phyloP scores from a whole-genome alignment of 179 eudicot species.

The Patellifolia procumbens region DNA sequence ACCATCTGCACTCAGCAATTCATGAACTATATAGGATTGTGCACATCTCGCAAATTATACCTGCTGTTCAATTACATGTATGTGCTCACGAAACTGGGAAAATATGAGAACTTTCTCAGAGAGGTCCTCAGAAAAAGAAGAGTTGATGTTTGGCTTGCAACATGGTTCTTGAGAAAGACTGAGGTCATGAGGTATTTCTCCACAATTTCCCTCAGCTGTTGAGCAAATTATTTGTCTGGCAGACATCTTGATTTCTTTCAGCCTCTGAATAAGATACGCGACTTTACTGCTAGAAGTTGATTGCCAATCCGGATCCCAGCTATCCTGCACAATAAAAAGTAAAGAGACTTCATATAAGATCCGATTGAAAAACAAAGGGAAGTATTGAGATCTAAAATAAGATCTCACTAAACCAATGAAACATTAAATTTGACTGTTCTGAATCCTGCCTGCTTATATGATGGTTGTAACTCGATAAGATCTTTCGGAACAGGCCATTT shows the following conservation, averaged over 20 bases:
- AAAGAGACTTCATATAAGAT: slow-evolving; percentile 4
- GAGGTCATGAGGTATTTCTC: slow-evolving; percentile 25
- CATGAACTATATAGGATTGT: neutral
- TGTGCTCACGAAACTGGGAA: slow-evolving; percentile 99
- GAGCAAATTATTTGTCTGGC: slow-evolving; percentile 32
- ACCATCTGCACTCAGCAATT: neutral
- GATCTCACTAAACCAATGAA: neutral
- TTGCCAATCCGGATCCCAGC: slow-evolving; percentile 99
- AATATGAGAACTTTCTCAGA: slow-evolving; percentile 80
- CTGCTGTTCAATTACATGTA: slow-evolving; percentile 92
- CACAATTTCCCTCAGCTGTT: slow-evolving; percentile 27
- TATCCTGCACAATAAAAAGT: slow-evolving; percentile 55
- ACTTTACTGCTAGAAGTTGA: slow-evolving; percentile 99
- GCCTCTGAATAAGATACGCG: slow-evolving; percentile 68
- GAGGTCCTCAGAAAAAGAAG: slow-evolving; percentile 25
- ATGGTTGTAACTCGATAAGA: slow-evolving; percentile 95
- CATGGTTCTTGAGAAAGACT: slow-evolving; percentile 24
- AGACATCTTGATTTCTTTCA: slow-evolving; percentile 68
- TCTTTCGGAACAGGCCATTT: slow-evolving; percentile 99
- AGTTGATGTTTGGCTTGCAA: slow-evolving; percentile 25
- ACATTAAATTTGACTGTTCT: neutral
- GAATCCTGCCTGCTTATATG: slow-evolving; percentile 80
- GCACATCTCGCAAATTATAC: slow-evolving; percentile 36
- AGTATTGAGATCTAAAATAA: neutral
- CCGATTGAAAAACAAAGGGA: slow-evolving; percentile 12